Evolutionary conservation across 441 rosid species (phyloP).

Genomic region (Melastoma candidum): DNA sequence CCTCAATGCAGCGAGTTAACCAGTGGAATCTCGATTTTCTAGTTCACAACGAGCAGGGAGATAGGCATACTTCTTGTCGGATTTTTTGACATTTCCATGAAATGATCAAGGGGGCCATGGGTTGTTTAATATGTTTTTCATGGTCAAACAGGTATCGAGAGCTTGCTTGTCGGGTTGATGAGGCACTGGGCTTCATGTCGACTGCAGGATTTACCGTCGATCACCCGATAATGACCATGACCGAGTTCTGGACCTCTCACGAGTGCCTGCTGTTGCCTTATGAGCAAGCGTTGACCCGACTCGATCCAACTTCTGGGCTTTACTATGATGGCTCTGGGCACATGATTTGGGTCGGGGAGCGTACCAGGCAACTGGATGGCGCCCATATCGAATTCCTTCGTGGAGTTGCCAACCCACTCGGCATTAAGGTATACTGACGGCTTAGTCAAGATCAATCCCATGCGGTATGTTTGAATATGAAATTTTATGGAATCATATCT

Average conservation of each 20-base stretch:
- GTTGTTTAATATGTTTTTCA: background rate
- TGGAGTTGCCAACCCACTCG: slow-evolving; percentile 27
- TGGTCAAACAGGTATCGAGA: slow-evolving; percentile 18
- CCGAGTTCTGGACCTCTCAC: slow-evolving; percentile 1
- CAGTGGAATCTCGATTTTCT: slow-evolving; percentile 61
- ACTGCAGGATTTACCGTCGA: slow-evolving; percentile 23
- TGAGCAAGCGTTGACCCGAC: slow-evolving; percentile 26
- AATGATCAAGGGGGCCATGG: background rate
- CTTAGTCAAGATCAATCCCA: background rate
- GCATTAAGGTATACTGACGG: slow-evolving; percentile 19
- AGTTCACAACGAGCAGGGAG: slow-evolving; percentile 47
- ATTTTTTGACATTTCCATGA: too few species aligned
- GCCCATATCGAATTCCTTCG: slow-evolving; percentile 28
- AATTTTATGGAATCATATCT: background rate
- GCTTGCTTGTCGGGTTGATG: slow-evolving; percentile 25
- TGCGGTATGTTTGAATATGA: background rate
- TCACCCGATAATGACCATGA: slow-evolving; percentile 25
- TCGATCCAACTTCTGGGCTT: slow-evolving; percentile 26
- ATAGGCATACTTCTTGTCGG: slow-evolving; percentile 23
- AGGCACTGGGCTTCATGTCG: slow-evolving; percentile 25
- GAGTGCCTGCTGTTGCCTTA: slow-evolving; percentile 28
- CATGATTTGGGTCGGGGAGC: slow-evolving; percentile 5
- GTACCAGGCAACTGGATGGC: slow-evolving; percentile 26
- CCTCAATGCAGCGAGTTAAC: slow-evolving; percentile 52
- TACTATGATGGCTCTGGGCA: slow-evolving; percentile 29